phyloP scores from a whole-genome alignment of 176 grass and related monocot species.

The Phoenix dactylifera region DNA sequence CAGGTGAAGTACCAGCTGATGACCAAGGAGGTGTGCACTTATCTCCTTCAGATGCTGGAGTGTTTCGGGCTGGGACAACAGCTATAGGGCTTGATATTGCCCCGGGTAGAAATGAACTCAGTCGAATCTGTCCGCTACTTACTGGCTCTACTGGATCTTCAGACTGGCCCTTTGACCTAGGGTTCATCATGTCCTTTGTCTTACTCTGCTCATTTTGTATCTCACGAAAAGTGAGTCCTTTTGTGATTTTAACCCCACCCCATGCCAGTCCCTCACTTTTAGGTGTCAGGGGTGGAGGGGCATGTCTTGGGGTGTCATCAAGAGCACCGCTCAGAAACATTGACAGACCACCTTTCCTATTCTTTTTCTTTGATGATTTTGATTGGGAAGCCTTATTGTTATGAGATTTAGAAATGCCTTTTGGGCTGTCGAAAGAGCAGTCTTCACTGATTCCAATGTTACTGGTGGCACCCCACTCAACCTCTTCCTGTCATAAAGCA shows the following conservation, averaged over 20 bases:
- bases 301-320: conserved; percentile 65
- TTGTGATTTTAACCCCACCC: conserved; percentile 72
- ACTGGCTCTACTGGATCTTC: conserved; percentile 37
- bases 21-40: conserved; percentile 79
- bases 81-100: conserved; percentile 45
- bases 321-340: conserved; percentile 95
- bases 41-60: conserved; percentile 53
- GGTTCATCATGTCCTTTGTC: conserved; percentile 22
- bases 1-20: conserved; percentile 61
- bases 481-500: conserved; percentile 29
- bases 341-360: conserved; percentile 82
- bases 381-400: conserved; percentile 34
- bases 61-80: conserved; percentile 25
- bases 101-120: conserved; percentile 66
- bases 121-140: conserved; percentile 28
- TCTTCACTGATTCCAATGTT: conserved; percentile 33
- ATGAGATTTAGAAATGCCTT: conserved; percentile 28
- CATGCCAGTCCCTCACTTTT: conserved; percentile 87
- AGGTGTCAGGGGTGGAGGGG: conserved; percentile 29
- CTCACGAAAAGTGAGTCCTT: conserved; percentile 67
- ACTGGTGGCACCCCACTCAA: conserved; percentile 23
- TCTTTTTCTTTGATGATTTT: conserved; percentile 78
- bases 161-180: conserved; percentile 28
- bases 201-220: conserved; percentile 92
- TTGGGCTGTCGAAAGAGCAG: conserved; percentile 26